phyloP scores from a whole-genome alignment of 805 yeast species.

The Brettanomyces sp. region DNA sequence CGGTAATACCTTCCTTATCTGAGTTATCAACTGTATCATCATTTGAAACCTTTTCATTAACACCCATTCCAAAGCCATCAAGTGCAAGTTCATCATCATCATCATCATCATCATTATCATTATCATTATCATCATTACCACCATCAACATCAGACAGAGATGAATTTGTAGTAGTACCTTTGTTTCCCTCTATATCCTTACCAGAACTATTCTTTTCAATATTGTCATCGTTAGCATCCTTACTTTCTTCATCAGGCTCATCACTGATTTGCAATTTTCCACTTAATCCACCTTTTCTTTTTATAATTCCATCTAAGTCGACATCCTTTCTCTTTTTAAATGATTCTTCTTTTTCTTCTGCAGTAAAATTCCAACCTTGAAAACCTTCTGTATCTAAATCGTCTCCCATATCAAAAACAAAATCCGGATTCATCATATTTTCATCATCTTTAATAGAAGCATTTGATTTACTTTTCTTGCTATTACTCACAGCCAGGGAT shows the following conservation, averaged over 20 bases:
- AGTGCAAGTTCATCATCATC: constrained; percentile 30
- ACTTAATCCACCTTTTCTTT: constrained; percentile 66
- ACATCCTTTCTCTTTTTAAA: constrained; percentile 43
- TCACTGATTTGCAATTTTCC: constrained; percentile 19
- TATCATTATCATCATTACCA: constrained; percentile 7
- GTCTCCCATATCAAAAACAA: constrained; percentile 53
- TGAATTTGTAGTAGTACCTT: constrained; percentile 3
- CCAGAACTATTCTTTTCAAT: constrained; percentile 19
- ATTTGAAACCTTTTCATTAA: constrained; percentile 15
- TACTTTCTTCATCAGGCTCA: constrained; percentile 31
- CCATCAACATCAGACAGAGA: constrained; percentile 20
- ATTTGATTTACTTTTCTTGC: constrained; percentile 22
- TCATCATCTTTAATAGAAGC: constrained; percentile 15
- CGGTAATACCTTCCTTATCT: constrained; percentile 15
- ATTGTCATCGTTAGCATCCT: constrained; percentile 30
- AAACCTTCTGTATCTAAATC: constrained; percentile 28
- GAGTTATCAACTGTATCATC: constrained; percentile 21
- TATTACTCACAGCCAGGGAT: constrained; percentile 16
- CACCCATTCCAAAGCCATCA: constrained; percentile 34
- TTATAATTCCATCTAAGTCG: constrained; percentile 80
- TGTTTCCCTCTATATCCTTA: constrained; percentile 15
- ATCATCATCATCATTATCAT: constrained; percentile 7
- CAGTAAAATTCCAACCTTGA: constrained; percentile 81
- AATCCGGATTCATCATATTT: constrained; percentile 51
- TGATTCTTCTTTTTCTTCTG: constrained; percentile 28